Conservation (phyloP, 106 monocot genomes). For the Gastrodia elata region DNA sequence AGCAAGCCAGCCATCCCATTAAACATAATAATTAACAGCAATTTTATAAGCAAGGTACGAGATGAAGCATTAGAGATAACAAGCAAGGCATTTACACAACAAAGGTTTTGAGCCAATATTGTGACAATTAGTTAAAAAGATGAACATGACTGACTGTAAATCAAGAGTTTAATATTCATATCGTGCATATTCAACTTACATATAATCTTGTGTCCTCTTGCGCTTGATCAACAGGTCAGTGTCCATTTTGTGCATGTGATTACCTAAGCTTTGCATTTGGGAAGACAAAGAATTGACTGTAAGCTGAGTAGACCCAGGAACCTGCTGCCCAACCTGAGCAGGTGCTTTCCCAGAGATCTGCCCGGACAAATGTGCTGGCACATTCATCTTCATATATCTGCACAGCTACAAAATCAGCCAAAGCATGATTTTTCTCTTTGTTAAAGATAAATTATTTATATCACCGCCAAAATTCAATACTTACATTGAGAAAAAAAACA, state of each 20-base stretch:
- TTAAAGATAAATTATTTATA: not conserved
- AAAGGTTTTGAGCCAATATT: not conserved
- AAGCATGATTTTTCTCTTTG: not conserved
- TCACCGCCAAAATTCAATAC: slow-evolving; percentile 5
- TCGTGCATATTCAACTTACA: slow-evolving; percentile 3
- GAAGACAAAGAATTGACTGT: slow-evolving; percentile 1
- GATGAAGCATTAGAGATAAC: not conserved
- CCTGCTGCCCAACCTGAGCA: not conserved
- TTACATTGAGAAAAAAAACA: not conserved
- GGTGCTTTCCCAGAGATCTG: not conserved
- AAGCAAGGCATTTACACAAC: not conserved
- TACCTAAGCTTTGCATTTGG: slow-evolving; percentile 1
- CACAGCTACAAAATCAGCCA: not conserved
- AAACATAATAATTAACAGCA: too few relatives aligned
- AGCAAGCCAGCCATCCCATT: too few relatives aligned
- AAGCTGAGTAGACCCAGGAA: not conserved
- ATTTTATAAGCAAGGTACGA: not conserved
- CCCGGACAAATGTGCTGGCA: not conserved
- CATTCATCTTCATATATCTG: slow-evolving; percentile 1
- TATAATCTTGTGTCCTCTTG: slow-evolving; percentile 1
- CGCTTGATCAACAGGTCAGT: slow-evolving; percentile 3
- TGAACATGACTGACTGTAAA: not conserved
- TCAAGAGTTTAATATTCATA: not conserved
- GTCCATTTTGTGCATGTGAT: slow-evolving; percentile 3
- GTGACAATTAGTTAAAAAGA: not conserved